Conservation (phyloP, 2,329 filamentous ascomycete species). For the Fusarium protoensiforme region DNA sequence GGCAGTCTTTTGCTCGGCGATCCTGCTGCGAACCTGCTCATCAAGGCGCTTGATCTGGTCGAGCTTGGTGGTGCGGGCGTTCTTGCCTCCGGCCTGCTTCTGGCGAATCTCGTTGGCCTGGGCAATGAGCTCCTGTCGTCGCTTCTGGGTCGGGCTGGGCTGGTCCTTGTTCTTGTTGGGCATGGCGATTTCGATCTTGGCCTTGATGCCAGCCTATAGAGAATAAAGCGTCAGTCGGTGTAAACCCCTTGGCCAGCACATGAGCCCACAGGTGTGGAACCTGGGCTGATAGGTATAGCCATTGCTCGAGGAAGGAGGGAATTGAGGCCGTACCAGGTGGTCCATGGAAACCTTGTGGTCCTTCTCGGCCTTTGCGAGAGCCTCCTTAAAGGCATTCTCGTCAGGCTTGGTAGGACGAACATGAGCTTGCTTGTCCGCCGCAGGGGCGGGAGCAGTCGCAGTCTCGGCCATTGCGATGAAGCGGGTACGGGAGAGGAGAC, state of each 20-base stretch:
- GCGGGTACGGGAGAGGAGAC: conserved; percentile 21
- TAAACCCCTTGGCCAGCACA: conserved; percentile 11
- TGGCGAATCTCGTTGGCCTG: conserved; percentile 86
- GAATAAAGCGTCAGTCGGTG: conserved; percentile 24
- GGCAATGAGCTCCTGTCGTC: conserved; percentile 84
- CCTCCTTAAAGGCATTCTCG: conserved; percentile 83
- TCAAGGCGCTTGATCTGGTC: conserved; percentile 95
- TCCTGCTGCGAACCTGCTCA: conserved; percentile 85
- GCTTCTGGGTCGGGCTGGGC: conserved; percentile 83
- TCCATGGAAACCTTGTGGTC: conserved; percentile 83
- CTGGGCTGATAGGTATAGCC: conserved; percentile 20
- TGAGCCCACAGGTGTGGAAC: conserved; percentile 34
- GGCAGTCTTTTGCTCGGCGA: conserved; percentile 87
- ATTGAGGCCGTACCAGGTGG: conserved; percentile 51
- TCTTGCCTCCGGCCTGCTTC: conserved; percentile 90
- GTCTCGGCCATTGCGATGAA: conserved; percentile 58
- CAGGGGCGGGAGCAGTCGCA: conserved; percentile 56
- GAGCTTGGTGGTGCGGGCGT: conserved; percentile 78
- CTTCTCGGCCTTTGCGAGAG: conserved; percentile 85
- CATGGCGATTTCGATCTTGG: conserved; percentile 85
- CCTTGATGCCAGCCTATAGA: conserved; percentile 83
- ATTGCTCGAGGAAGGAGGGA: conserved; percentile 3
- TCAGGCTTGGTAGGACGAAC: conserved; percentile 87
- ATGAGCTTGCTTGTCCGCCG: conserved; percentile 53
- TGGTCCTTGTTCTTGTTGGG: conserved; percentile 81